Percentiles rank a stretch among this genome's conserved stretches.
These are phyloP conservation scores for Mucor saturninus DNA, from an alignment of 371 early-diverging fungal genomes.

Conservation along the genomic window DNA sequence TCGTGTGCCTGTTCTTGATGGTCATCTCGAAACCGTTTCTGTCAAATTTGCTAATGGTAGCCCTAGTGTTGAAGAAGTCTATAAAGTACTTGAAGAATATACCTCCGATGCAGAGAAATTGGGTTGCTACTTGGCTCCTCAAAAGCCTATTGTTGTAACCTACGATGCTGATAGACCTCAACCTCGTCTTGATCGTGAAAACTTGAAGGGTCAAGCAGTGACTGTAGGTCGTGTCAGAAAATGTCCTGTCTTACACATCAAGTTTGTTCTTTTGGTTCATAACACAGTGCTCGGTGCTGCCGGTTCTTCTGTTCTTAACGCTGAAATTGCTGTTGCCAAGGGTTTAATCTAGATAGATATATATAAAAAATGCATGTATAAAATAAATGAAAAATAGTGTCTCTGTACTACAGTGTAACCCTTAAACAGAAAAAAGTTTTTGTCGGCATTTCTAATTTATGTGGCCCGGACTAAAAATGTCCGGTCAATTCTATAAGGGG, in stretches of 20 bases:
- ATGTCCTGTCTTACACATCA: conserved; percentile 87
- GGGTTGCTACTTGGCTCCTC: conserved; percentile 81
- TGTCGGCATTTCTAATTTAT: too few species aligned
- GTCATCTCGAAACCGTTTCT: conserved; percentile 90
- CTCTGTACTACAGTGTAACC: too few species aligned
- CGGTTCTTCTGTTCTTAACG: conserved; percentile 92
- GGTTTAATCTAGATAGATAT: conserved; percentile 56
- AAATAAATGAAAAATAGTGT: too few species aligned
- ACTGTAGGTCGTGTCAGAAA: conserved; percentile 88
- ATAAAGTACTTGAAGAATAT: conserved; percentile 72
- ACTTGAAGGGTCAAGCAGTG: conserved; percentile 85
- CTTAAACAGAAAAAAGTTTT: too few species aligned
- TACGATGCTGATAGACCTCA: conserved; percentile 88
- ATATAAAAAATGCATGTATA: too few species aligned
- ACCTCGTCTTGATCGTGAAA: conserved; percentile 89
- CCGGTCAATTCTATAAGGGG: background rate
- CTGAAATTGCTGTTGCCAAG: conserved; percentile 90
- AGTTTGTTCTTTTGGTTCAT: conserved; percentile 89
- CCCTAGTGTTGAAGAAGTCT: conserved; percentile 72
- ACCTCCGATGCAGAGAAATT: conserved; percentile 77
- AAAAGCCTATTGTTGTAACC: conserved; percentile 76
- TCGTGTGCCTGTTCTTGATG: conserved; percentile 95
- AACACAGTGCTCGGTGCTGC: conserved; percentile 98
- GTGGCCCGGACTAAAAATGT: background rate
- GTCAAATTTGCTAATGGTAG: conserved; percentile 75